Evolutionary conservation across 208 protist species (phyloP).

Genomic region (Phytomonas sp.): DNA sequence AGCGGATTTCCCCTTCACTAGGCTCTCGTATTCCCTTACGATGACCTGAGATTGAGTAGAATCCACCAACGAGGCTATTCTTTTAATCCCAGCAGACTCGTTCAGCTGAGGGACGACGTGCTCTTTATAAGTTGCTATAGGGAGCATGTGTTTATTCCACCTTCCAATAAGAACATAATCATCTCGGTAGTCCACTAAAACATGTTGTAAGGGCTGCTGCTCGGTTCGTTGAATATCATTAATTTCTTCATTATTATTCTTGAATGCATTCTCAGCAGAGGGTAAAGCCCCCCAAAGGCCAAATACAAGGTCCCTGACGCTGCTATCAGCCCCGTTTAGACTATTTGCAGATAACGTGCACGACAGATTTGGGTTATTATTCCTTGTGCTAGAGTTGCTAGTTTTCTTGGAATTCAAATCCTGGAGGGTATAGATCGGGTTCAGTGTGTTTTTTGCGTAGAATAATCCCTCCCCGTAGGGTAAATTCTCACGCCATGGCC

Average conservation of each 20-base stretch:
- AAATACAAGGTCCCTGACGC: not conserved
- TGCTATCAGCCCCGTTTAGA: not conserved
- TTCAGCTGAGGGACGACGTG: not conserved
- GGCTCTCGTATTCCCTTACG: not conserved
- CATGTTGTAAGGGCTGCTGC: not conserved
- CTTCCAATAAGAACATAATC: not conserved
- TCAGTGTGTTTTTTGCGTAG: slow-evolving; percentile 36
- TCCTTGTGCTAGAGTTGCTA: not conserved
- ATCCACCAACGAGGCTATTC: not conserved
- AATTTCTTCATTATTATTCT: not conserved
- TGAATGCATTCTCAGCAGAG: not conserved
- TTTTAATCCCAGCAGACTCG: not conserved
- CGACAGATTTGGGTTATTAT: not conserved
- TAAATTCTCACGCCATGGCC: slow-evolving; percentile 48
- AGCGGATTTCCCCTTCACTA: not conserved
- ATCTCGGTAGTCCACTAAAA: not conserved
- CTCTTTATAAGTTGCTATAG: not conserved
- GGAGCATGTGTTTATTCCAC: not conserved
- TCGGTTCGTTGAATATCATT: too few species aligned
- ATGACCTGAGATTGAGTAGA: not conserved
- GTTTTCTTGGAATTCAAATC: not conserved
- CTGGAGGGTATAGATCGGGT: slow-evolving; percentile 36
- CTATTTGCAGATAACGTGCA: not conserved
- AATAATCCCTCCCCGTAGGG: slow-evolving; percentile 33
- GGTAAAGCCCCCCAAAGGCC: not conserved